Evolutionary conservation across 139 green algal species (phyloP).

Genomic region (Ulvella scutata): DNA sequence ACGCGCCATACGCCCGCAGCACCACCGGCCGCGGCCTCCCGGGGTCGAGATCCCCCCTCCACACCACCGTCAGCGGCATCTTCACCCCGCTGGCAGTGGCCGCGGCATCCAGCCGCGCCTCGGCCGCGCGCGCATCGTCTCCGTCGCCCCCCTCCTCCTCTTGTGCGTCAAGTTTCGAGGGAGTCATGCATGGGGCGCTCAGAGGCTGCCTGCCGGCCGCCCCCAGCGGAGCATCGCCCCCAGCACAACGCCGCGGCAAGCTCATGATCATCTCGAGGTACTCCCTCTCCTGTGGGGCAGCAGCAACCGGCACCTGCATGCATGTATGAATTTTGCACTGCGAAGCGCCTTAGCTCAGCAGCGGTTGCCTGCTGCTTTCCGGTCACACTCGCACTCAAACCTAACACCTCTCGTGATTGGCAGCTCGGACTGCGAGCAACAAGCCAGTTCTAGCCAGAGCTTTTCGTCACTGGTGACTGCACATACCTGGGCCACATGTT

Average conservation of each 20-base stretch:
- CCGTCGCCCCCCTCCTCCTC: neutral
- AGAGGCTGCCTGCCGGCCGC: too few species aligned
- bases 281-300: neutral
- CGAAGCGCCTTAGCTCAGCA: too few species aligned
- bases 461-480: too few species aligned
- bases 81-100: neutral
- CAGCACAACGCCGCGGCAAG: neutral
- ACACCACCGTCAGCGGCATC: constrained; percentile 32
- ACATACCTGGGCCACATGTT: too few species aligned
- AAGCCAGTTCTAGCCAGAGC: too few species aligned
- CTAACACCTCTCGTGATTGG: too few species aligned
- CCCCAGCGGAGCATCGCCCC: neutral
- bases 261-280: constrained; percentile 1
- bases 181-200: too few species aligned
- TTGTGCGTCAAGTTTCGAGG: too few species aligned
- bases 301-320: neutral
- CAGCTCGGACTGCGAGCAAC: too few species aligned
- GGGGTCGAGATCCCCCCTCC: neutral
- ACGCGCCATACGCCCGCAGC: constrained; percentile 56
- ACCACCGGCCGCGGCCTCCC: constrained; percentile 21
- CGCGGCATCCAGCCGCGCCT: neutral
- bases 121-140: neutral
- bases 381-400: too few species aligned
- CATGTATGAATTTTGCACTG: too few species aligned
- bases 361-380: too few species aligned